Base-by-base conservation (phyloP, 2,329 filamentous ascomycete species). In the Phialophora expanda region DNA sequence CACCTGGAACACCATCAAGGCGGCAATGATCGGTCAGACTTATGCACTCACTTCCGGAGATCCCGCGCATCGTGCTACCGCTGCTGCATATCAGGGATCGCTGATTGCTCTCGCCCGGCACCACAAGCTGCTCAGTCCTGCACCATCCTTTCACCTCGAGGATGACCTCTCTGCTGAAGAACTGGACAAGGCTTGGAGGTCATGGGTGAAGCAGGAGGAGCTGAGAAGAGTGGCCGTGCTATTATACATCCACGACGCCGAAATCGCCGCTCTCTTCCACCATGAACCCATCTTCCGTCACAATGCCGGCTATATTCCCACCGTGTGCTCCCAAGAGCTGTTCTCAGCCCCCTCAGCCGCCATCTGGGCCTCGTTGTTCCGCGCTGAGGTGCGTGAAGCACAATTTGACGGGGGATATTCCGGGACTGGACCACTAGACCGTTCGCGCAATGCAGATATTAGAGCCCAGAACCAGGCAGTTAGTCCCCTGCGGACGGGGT, bases 11-110 rank as follows among this genome's bases (percentile, higher is more conserved):
- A 56, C 56, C n/a, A 9, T 59, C 5, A 65, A 66, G 56, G 60
- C 63, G 3, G 53, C 63, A n/a, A 66, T 68, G 53, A 66, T 68
- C 22, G 66, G 66, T 17, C 66, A 68, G 56, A 68, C 66, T 12
- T 67, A 64, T 54, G 65, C 65, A 22, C 57, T 67, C 11, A 61
- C 63, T 32, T 67, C 65, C n/a, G 65, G 28, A 6, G 56, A 61
- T 58, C 57, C 65, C 12, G 59, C 44, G 34, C 65, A 67, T 64
- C 61, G 59, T 11, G 28, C 41, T 14, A 64, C 61, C 3, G 65
- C 65, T 26, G 62, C 65, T 51, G 62, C 61, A 1, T 67, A 48
- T 50, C 65, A 57, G 34, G 65, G 65, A n/a, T 61, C 65, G 32
- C 26, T 67, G 9, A 67, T 67, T 20, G 30, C 56, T 17, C 17